Evolutionary conservation across 1,284 basidiomycete species (phyloP).

Genomic region (Tylopilus sp.): DNA sequence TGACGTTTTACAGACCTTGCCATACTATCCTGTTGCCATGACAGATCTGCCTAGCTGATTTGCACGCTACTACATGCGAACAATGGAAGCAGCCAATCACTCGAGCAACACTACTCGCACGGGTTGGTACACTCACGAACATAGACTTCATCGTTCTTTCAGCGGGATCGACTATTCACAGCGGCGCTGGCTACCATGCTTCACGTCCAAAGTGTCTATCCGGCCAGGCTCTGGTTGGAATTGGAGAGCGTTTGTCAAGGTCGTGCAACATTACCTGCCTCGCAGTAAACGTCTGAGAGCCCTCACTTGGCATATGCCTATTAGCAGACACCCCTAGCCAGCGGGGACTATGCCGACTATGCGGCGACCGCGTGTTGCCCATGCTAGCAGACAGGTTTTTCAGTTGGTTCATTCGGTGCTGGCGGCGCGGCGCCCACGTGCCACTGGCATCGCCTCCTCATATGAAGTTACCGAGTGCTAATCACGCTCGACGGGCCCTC

Average conservation of each 20-base stretch:
- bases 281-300: background rate
- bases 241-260: background rate
- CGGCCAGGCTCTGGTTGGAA: background rate
- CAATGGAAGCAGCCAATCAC: constrained; percentile 3
- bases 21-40: constrained; percentile 8
- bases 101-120: background rate
- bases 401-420: background rate
- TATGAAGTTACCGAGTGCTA: background rate
- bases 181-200: background rate
- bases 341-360: background rate
- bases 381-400: background rate
- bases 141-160: constrained; percentile 7
- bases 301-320: background rate
- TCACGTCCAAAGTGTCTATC: no score
- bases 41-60: constrained; percentile 10
- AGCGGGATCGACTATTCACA: background rate
- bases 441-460: background rate
- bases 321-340: background rate
- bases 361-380: background rate
- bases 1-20: constrained; percentile 14
- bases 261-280: background rate
- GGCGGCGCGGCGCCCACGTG: background rate
- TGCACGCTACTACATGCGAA: constrained; percentile 5
- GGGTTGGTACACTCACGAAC: constrained; percentile 7
- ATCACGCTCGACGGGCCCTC: background rate